Conservation (phyloP, 106 monocot genomes). For the Dendrobium huoshanense region DNA sequence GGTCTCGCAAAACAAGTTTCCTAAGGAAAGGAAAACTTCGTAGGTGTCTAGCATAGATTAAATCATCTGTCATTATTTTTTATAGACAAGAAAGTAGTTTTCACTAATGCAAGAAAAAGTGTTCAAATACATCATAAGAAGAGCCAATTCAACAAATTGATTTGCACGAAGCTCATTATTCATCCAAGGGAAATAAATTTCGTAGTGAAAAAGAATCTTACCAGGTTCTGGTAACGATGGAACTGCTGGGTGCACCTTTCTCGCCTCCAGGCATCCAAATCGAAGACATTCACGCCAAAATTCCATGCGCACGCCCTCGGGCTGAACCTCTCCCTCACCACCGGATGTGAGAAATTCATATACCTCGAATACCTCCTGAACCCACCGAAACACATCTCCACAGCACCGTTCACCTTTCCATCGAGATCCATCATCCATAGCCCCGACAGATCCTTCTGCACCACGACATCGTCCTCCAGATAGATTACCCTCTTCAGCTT, state of each 20-base stretch:
- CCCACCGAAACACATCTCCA: slow-evolving; percentile 85
- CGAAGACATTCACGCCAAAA: slow-evolving; percentile 86
- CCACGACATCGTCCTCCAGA: slow-evolving; percentile 92
- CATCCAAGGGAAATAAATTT: neutral
- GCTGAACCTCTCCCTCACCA: slow-evolving; percentile 45
- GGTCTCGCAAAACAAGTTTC: neutral
- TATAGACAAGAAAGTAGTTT: neutral
- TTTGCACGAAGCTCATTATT: neutral
- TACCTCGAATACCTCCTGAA: slow-evolving; percentile 63
- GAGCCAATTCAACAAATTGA: too few species aligned
- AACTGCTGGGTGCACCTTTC: slow-evolving; percentile 69
- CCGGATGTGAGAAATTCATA: slow-evolving; percentile 69
- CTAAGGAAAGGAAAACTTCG: too few species aligned
- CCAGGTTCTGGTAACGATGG: slow-evolving; percentile 66
- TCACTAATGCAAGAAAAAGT: neutral
- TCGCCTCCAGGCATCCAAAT: slow-evolving; percentile 86
- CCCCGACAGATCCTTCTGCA: slow-evolving; percentile 66
- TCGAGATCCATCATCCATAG: slow-evolving; percentile 72
- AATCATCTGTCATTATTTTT: neutral
- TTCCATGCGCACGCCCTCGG: slow-evolving; percentile 85
- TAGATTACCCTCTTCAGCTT: slow-evolving; percentile 52
- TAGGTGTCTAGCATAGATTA: too few species aligned
- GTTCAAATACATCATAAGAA: neutral
- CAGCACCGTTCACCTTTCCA: slow-evolving; percentile 82
- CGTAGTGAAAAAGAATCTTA: slow-evolving; percentile 19